Evolutionary conservation across 495 filamentous ascomycete species (phyloP).

Genomic region (Aspergillus affinis): DNA sequence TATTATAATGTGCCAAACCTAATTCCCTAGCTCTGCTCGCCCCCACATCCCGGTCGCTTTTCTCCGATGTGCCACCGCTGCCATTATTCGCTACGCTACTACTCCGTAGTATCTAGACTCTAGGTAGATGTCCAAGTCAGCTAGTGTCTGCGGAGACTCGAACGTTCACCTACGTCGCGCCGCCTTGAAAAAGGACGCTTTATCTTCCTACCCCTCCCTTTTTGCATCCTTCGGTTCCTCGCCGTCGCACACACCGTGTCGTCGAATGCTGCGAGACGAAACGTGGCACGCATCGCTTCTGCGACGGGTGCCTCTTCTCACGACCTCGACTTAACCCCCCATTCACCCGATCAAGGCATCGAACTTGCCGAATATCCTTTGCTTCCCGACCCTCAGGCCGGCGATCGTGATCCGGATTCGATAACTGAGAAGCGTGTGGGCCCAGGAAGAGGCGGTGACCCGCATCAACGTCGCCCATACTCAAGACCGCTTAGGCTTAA

Average conservation of each 20-base stretch:
- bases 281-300: conserved; percentile 31
- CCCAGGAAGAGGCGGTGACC: not conserved
- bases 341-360: conserved; percentile 21
- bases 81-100: not conserved
- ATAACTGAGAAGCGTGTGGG: not conserved
- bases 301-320: conserved; percentile 28
- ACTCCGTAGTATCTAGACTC: not conserved
- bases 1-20: not conserved
- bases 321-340: conserved; percentile 26
- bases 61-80: not conserved
- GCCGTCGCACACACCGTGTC: conserved; percentile 24
- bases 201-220: conserved; percentile 2
- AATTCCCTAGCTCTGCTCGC: not conserved
- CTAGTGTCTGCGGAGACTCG: not conserved
- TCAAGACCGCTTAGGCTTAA: conserved; percentile 21
- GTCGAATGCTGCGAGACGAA: conserved; percentile 28
- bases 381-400: conserved; percentile 10
- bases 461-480: not conserved
- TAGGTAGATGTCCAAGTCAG: not conserved
- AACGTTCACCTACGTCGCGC: not conserved
- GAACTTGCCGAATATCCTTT: conserved; percentile 40
- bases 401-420: not conserved
- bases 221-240: not conserved
- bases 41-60: not conserved
- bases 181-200: not conserved